Conservation (phyloP, 2,329 filamentous ascomycete species). For the Oidium heveae region DNA sequence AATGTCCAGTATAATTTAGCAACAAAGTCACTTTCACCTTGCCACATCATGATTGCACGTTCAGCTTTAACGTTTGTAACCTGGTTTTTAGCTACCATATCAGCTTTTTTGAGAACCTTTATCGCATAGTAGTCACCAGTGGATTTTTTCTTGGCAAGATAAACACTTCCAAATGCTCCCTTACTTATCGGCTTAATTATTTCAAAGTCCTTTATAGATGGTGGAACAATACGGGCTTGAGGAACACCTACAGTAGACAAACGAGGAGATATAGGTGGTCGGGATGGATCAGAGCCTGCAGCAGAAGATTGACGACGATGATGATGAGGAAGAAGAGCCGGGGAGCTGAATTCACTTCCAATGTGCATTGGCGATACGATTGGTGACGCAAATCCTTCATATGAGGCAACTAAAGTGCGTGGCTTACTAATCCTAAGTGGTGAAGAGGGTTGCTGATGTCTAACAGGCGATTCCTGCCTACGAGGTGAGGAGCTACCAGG, state of each 20-base stretch:
- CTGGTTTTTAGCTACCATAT: constrained; percentile 99
- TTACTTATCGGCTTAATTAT: constrained; percentile 99
- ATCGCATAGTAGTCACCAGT: constrained; percentile 97
- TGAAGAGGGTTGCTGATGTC: constrained; percentile 51
- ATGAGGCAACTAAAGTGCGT: constrained; percentile 30
- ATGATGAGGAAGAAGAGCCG: constrained; percentile 36
- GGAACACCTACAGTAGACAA: constrained; percentile 51
- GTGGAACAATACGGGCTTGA: constrained; percentile 68
- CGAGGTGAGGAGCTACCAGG: constrained; percentile 55
- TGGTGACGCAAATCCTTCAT: constrained; percentile 53
- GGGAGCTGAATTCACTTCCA: constrained; percentile 58
- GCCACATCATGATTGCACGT: constrained; percentile 99
- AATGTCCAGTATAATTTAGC: constrained; percentile 99
- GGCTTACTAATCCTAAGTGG: constrained; percentile 71
- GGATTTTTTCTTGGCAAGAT: constrained; percentile 93
- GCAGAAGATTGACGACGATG: constrained; percentile 83
- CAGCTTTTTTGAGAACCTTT: constrained; percentile 96
- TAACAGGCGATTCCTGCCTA: constrained; percentile 71
- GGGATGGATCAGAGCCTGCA: constrained; percentile 42
- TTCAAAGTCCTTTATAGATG: constrained; percentile 97
- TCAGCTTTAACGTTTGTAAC: constrained; percentile 98
- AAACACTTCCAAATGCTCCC: constrained; percentile 92
- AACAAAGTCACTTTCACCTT: constrained; percentile 95
- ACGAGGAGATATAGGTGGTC: constrained; percentile 58
- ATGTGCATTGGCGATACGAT: constrained; percentile 74